These are phyloP conservation scores for Zea luxurians DNA, from an alignment of 176 grass and related monocot genomes.

Conservation along the genomic window DNA sequence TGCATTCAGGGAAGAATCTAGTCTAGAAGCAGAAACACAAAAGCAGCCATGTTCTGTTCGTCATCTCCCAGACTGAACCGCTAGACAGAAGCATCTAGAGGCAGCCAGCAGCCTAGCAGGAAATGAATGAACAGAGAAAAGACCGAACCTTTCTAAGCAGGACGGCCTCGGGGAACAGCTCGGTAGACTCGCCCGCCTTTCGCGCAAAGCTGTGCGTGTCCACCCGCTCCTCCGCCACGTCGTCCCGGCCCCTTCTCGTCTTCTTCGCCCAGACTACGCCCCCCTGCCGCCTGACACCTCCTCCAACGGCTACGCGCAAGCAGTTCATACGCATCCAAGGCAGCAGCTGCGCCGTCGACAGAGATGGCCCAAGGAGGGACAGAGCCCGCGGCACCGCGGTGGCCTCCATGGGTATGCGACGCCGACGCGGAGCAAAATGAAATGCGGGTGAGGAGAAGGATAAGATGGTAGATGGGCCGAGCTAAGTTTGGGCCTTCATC, in stretches of 20 bases:
- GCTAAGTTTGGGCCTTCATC: background rate
- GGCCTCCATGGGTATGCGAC: constrained; percentile 32
- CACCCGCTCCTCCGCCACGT: constrained; percentile 34
- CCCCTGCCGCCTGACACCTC: constrained; percentile 5
- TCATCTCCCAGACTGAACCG: background rate
- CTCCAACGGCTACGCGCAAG: background rate
- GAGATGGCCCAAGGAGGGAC: constrained; percentile 2
- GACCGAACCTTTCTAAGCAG: constrained; percentile 66
- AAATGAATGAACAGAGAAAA: background rate
- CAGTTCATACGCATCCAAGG: background rate
- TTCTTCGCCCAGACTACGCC: constrained; percentile 46
- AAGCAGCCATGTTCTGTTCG: background rate
- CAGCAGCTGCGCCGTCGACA: background rate
- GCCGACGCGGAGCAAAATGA: constrained; percentile 39
- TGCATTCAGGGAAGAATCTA: background rate
- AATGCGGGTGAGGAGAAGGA: constrained; percentile 31
- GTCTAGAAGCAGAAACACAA: background rate
- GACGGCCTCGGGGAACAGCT: constrained; percentile 76
- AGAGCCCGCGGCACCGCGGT: constrained; percentile 34
- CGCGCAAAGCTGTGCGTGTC: constrained; percentile 59
- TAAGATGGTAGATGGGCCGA: constrained; percentile 36
- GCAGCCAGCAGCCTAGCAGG: too few species aligned
- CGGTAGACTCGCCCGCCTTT: constrained; percentile 54
- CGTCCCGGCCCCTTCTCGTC: constrained; percentile 28
- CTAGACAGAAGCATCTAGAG: background rate